Evolutionary conservation across 2,329 filamentous ascomycete species (phyloP).

Genomic region (Colletotrichum sp.): DNA sequence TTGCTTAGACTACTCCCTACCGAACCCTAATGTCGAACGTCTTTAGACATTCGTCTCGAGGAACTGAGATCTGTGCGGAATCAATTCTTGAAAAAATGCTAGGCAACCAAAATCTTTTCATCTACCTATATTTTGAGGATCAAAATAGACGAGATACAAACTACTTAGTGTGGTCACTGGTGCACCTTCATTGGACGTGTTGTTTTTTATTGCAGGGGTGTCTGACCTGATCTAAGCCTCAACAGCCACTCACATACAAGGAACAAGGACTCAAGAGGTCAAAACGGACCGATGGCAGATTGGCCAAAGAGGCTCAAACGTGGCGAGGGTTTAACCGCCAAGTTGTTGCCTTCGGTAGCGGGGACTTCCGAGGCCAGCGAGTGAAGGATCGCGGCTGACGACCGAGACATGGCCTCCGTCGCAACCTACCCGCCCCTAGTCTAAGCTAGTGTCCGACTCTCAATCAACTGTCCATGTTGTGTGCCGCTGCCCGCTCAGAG

Average conservation of each 20-base stretch:
- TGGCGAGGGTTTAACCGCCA: background rate
- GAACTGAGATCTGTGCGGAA: fast-evolving
- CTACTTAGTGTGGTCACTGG: fast-evolving
- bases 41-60: background rate
- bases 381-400: background rate
- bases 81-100: background rate
- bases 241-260: background rate
- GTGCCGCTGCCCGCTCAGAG: fast-evolving
- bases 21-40: fast-evolving
- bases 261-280: fast-evolving
- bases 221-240: background rate
- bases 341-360: fast-evolving
- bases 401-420: background rate
- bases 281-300: background rate
- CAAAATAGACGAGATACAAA: background rate
- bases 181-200: background rate
- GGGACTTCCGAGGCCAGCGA: background rate
- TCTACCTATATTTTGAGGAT: no score
- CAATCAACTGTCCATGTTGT: background rate
- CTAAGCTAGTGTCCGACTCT: background rate
- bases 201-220: background rate
- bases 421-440: background rate
- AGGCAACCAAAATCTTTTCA: no score
- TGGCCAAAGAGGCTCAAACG: background rate
- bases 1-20: no score